Evolutionary conservation across 1,284 basidiomycete genomes (phyloP).

Genomic region (Tylopilus orsonianus): DNA sequence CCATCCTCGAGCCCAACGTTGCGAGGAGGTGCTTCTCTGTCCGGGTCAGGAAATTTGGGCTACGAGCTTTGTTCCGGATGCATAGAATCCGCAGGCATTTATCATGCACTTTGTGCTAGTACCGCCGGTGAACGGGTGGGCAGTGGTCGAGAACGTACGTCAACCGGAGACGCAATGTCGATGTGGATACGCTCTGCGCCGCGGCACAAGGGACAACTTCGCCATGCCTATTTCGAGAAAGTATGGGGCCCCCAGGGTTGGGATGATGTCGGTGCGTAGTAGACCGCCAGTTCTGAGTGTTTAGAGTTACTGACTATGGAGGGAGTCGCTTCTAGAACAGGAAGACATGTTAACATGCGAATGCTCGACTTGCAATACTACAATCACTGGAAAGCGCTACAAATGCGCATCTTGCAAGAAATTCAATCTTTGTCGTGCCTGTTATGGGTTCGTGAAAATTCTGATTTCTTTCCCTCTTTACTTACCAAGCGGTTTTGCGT

Average conservation of each 20-base stretch:
- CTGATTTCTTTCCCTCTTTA: neutral
- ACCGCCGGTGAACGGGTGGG: slow-evolving; percentile 47
- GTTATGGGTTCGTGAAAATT: slow-evolving; percentile 62
- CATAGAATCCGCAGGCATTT: slow-evolving; percentile 72
- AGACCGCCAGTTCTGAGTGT: neutral
- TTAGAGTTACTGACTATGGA: slow-evolving; percentile 1
- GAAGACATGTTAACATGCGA: slow-evolving; percentile 60
- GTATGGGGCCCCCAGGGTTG: slow-evolving; percentile 80
- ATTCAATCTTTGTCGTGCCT: slow-evolving; percentile 79
- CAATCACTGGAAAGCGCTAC: slow-evolving; percentile 65
- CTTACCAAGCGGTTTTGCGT: slow-evolving; percentile 3
- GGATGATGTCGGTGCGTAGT: slow-evolving; percentile 78
- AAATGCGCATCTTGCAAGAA: slow-evolving; percentile 82
- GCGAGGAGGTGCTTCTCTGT: slow-evolving; percentile 15
- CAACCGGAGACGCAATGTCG: slow-evolving; percentile 51
- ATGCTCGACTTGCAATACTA: slow-evolving; percentile 78
- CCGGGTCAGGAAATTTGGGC: slow-evolving; percentile 43
- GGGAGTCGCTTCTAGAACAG: slow-evolving; percentile 50
- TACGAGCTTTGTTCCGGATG: slow-evolving; percentile 84
- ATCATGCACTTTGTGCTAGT: slow-evolving; percentile 68
- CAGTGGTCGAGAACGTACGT: slow-evolving; percentile 40
- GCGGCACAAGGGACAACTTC: slow-evolving; percentile 63
- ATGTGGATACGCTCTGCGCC: slow-evolving; percentile 66
- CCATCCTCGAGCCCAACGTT: slow-evolving; percentile 30
- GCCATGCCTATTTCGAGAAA: slow-evolving; percentile 84